phyloP scores from a whole-genome alignment of 306 rosid genomes.

The Pachyrhizus erosus region DNA sequence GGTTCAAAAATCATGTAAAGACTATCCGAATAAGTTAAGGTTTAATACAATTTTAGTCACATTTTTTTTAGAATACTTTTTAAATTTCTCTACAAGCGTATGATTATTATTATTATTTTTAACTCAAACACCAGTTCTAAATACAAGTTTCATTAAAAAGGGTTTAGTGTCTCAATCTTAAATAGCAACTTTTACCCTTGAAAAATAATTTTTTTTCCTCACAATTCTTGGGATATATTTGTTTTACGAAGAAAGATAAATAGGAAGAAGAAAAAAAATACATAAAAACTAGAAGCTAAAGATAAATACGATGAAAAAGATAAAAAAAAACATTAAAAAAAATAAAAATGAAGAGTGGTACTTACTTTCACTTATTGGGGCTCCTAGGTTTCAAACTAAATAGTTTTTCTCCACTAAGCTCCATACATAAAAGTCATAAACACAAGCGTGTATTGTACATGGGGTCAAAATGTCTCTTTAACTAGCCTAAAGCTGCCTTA shows the following conservation, averaged over 20 bases:
- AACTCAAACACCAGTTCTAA: neutral
- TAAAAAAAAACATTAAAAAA: neutral
- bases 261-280: too few relatives aligned
- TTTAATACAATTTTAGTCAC: neutral
- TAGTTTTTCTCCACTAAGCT: neutral
- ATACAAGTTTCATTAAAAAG: neutral
- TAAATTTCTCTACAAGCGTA: neutral
- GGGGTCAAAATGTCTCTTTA: slow-evolving; percentile 40
- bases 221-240: too few relatives aligned
- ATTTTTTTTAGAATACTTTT: too few relatives aligned
- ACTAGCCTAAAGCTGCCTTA: slow-evolving; percentile 41
- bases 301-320: neutral
- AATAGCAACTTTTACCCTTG: neutral
- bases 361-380: neutral
- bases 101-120: too few relatives aligned
- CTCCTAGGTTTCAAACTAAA: slow-evolving; percentile 28
- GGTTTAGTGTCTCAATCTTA: neutral
- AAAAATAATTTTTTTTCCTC: neutral
- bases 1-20: too few relatives aligned
- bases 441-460: slow-evolving; percentile 50
- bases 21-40: too few relatives aligned
- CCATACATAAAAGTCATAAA: slow-evolving; percentile 9
- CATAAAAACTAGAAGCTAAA: neutral
- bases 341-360: neutral
- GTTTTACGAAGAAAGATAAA: too few relatives aligned